Base-by-base conservation (phyloP, 495 filamentous ascomycete species). In the Opeltia flavorubescens region DNA sequence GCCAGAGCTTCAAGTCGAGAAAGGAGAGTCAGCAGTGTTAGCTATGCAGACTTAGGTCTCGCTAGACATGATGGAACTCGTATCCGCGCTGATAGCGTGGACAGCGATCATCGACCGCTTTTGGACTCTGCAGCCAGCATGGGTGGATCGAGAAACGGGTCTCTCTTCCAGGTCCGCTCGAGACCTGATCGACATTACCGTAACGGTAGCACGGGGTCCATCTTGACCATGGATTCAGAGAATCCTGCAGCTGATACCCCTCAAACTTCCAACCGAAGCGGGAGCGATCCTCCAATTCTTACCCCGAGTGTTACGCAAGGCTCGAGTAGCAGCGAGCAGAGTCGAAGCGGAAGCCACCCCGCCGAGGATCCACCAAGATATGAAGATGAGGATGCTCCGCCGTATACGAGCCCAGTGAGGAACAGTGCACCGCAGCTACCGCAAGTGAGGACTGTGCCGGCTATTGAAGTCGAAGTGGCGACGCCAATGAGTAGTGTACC, bases 31-130 rank as follows among this genome's bases (percentile, higher is more conserved):
- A 83, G 84, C 38, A 83, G 77, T 48, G 91, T 95, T 12, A 79
- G 76, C 47, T 98, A 98, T 57, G 86, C 78, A 4, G 81, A 86
- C 8, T 60, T 96, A 9, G 91, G 91, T 26, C 75, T 93, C 41
- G 88, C 85, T 7, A 71, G 87, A 39, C 87, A 89, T 51, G 91
- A 96, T 57, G 91, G 91, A 17, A 85, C 84, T 0, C 75, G 91
- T 12, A 62, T 98, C 45, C 78, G 91, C 33, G 85, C 85, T 15
- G 81, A 80, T 53, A 89, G 84, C 40, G 69, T 70, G 20, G 86
- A 89, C 50, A 85, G 81, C 30, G 84, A 94, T 56, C 66, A 76
- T 12, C 65, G 77, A 12, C 86, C 86, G 2, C 69, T 94, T 2
- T 68, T 94, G 4, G 77, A 76, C 18, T 77, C 83, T 49, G 77